Conservation (phyloP, 305 asterid species). For the Fraxinus greggii region DNA sequence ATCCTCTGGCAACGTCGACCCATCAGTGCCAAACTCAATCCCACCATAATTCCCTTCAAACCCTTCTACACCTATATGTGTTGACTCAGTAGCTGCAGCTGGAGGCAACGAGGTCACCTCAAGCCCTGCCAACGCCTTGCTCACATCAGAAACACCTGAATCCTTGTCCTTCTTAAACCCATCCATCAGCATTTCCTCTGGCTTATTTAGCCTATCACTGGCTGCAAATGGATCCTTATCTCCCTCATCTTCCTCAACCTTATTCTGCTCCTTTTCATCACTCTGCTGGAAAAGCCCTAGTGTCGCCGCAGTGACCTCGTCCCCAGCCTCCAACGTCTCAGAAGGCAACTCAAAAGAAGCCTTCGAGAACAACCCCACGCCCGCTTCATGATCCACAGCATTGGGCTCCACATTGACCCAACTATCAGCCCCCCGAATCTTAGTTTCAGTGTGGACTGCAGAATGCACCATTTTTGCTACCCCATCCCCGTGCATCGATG, state of each 20-base stretch:
- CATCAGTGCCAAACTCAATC: conserved; percentile 73
- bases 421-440: conserved; percentile 82
- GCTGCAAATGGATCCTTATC: conserved; percentile 95
- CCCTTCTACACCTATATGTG: conserved; percentile 90
- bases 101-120: conserved; percentile 85
- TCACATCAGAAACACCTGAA: conserved; percentile 49
- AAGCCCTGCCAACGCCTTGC: conserved; percentile 79
- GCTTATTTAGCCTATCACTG: conserved; percentile 78
- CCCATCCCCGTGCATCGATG: conserved; percentile 88
- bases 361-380: conserved; percentile 51
- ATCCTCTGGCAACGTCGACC: conserved; percentile 77
- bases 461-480: conserved; percentile 92
- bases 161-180: conserved; percentile 87
- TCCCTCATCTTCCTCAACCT: conserved; percentile 52
- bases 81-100: conserved; percentile 81
- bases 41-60: conserved; percentile 96
- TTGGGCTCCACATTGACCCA: conserved; percentile 61
- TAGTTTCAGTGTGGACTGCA: conserved; percentile 70
- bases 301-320: conserved; percentile 62
- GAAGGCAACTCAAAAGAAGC: conserved; percentile 71
- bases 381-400: conserved; percentile 63
- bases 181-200: conserved; percentile 69
- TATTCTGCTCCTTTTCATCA: conserved; percentile 64
- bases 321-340: conserved; percentile 78
- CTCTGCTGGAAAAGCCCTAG: conserved; percentile 52